Conservation (phyloP, 2,329 filamentous ascomycete species). For the Colletotrichum nymphaeae region DNA sequence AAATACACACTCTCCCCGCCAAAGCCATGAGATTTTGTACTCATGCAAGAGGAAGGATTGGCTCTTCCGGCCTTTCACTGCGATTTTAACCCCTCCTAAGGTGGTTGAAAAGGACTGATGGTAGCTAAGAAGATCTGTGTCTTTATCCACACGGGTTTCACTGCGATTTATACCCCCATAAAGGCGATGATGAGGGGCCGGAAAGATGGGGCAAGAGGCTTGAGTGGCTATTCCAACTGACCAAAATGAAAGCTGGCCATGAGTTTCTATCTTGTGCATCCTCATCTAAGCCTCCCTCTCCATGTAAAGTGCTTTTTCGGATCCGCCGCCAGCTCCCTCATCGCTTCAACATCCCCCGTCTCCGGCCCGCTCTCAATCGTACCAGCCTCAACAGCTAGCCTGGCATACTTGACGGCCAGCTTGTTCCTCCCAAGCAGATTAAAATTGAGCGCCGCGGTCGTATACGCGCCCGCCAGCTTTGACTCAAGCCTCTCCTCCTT, state of each 20-base stretch:
- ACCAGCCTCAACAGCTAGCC: conserved; percentile 50
- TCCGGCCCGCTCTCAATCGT: conserved; percentile 38
- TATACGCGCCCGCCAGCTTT: conserved; percentile 48
- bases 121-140: too few species aligned
- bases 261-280: not conserved
- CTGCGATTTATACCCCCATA: too few species aligned
- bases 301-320: conserved; percentile 36
- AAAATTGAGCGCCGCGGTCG: conserved; percentile 51
- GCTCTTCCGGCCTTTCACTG: too few species aligned
- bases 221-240: not conserved
- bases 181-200: too few species aligned
- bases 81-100: too few species aligned
- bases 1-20: too few species aligned
- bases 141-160: too few species aligned
- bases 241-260: not conserved
- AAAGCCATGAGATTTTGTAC: too few species aligned
- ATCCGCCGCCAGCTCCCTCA: conserved; percentile 29
- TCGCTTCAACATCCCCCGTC: conserved; percentile 28
- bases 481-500: conserved; percentile 52
- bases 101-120: too few species aligned
- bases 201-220: too few species aligned
- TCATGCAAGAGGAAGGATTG: too few species aligned
- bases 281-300: conserved; percentile 23
- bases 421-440: conserved; percentile 52
- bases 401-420: conserved; percentile 50